phyloP scores from a whole-genome alignment of 1,284 basidiomycete genomes.

The Marasmius fiardii region DNA sequence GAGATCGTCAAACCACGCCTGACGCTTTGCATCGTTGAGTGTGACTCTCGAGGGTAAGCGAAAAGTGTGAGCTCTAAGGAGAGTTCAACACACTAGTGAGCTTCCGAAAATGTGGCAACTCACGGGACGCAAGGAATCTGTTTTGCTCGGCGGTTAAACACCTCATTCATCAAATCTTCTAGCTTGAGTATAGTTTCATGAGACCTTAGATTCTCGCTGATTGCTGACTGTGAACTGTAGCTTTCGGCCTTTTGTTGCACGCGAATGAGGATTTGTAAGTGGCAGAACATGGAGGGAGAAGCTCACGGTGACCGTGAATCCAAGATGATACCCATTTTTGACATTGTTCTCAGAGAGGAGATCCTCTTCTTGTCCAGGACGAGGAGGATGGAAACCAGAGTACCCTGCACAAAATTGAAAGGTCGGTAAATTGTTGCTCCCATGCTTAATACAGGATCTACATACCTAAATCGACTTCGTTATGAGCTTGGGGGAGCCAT shows the following conservation, averaged over 20 bases:
- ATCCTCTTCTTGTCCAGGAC: conserved; percentile 84
- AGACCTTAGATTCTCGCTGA: conserved; percentile 49
- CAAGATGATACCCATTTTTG: conserved; percentile 72
- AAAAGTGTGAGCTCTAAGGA: conserved; percentile 66
- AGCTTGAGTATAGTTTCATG: conserved; percentile 61
- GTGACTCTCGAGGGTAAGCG: conserved; percentile 87
- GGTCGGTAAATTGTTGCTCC: conserved; percentile 9
- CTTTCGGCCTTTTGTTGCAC: conserved; percentile 52
- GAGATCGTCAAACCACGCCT: conserved; percentile 89
- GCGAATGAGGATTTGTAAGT: neutral
- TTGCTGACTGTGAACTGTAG: conserved; percentile 53
- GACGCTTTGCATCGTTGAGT: conserved; percentile 84
- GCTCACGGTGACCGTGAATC: conserved; percentile 61
- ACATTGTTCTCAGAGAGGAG: conserved; percentile 74
- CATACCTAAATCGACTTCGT: conserved; percentile 63
- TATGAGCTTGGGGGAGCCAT: conserved; percentile 69
- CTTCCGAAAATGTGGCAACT: conserved; percentile 25
- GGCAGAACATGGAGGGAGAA: neutral
- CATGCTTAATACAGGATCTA: neutral
- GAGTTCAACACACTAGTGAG: neutral
- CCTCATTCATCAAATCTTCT: conserved; percentile 78
- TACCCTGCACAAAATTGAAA: conserved; percentile 52
- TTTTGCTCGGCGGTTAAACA: conserved; percentile 65
- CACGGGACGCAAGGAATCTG: conserved; percentile 59
- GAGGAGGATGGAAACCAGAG: conserved; percentile 83